A percentile compares a stretch with the other conserved stretches of the same genome.
phyloP scores from a whole-genome alignment of 306 rosid species.

The Dalbergia cultrata region DNA sequence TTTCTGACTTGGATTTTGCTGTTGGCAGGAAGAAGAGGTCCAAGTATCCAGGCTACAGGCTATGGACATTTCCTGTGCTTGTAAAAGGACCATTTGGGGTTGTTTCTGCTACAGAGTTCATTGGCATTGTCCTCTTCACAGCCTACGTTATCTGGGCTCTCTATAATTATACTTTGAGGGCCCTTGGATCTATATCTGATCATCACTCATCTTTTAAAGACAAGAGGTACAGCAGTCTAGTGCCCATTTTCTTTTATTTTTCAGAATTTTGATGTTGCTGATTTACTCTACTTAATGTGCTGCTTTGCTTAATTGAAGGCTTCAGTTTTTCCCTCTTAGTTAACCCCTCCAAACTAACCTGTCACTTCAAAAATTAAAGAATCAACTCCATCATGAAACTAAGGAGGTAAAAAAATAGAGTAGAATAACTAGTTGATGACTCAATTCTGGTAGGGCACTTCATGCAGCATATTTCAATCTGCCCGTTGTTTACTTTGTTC shows the following conservation, averaged over 20 bases:
- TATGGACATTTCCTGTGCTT: slow-evolving; percentile 90
- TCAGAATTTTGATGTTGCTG: slow-evolving; percentile 26
- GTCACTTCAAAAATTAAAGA: background rate
- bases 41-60: slow-evolving; percentile 65
- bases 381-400: background rate
- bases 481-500: too few relatives aligned
- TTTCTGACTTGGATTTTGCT: slow-evolving; percentile 25
- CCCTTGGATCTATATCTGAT: slow-evolving; percentile 42
- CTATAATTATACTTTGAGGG: slow-evolving; percentile 56
- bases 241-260: slow-evolving; percentile 17
- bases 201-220: slow-evolving; percentile 29
- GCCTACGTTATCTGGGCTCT: slow-evolving; percentile 76
- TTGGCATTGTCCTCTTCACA: slow-evolving; percentile 74
- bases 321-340: slow-evolving; percentile 5
- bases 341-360: background rate
- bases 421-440: background rate
- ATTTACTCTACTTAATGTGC: slow-evolving; percentile 19
- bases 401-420: background rate
- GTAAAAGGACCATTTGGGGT: slow-evolving; percentile 91
- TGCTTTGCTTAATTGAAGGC: slow-evolving; percentile 21
- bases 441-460: too few relatives aligned
- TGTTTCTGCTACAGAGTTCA: slow-evolving; percentile 82
- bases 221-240: slow-evolving; percentile 55
- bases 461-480: background rate
- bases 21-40: slow-evolving; percentile 65